Evolutionary conservation across 2,329 filamentous ascomycete species (phyloP).

Genomic region (Epichloe coenophiala): DNA sequence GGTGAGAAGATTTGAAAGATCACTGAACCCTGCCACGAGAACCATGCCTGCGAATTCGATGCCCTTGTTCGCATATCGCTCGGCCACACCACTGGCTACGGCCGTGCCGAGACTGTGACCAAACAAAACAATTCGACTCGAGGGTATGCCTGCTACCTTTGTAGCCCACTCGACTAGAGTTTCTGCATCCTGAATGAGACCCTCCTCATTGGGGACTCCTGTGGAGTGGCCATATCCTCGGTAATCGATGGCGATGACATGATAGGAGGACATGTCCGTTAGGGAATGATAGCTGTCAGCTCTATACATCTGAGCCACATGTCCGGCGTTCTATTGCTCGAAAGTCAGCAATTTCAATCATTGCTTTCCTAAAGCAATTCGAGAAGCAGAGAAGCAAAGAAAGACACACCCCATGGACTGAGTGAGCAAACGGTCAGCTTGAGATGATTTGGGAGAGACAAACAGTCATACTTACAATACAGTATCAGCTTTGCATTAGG

Average conservation of each 20-base stretch:
- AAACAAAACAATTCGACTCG: conserved; percentile 62
- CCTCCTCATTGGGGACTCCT: conserved; percentile 66
- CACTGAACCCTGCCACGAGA: conserved; percentile 68
- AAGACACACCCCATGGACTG: conserved; percentile 48
- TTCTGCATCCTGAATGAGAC: conserved; percentile 67
- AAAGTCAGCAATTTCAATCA: conserved; percentile 17
- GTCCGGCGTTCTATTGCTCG: conserved; percentile 59
- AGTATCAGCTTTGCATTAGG: conserved; percentile 50
- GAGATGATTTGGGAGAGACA: background rate
- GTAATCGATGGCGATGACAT: conserved; percentile 83
- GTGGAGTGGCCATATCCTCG: conserved; percentile 75
- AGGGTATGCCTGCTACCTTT: conserved; percentile 46
- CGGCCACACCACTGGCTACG: conserved; percentile 60
- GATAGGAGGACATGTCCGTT: conserved; percentile 58
- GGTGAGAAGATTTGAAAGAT: conserved; percentile 57
- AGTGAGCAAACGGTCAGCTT: background rate
- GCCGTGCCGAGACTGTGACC: conserved; percentile 86
- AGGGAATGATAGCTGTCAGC: conserved; percentile 67
- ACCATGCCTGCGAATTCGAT: conserved; percentile 68
- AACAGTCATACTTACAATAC: conserved; percentile 36
- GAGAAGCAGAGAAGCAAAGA: too few species aligned
- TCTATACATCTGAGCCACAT: conserved; percentile 65
- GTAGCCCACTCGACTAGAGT: conserved; percentile 62
- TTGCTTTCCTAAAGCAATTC: background rate
- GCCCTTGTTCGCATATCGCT: conserved; percentile 48